A percentile compares a stretch with the other conserved stretches of the same genome.
These are phyloP conservation scores for Heliamphora exappendiculata DNA, from an alignment of 148 eudicot genomes.

Conservation along the genomic window DNA sequence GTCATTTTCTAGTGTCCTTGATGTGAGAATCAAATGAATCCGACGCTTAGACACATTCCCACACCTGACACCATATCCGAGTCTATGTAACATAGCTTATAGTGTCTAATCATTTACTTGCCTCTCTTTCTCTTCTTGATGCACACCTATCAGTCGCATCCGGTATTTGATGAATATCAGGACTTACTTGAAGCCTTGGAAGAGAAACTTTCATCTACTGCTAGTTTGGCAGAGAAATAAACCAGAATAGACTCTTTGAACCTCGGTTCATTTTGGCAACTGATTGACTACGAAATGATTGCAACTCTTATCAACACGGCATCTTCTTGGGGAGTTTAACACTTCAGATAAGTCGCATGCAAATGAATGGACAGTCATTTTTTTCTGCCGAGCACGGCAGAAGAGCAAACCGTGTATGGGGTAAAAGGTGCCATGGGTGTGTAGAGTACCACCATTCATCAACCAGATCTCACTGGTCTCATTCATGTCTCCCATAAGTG, in stretches of 20 bases:
- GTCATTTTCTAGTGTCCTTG: no score
- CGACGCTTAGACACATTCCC: no score
- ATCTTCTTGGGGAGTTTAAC: neutral
- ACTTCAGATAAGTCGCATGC: neutral
- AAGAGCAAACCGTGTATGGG: neutral
- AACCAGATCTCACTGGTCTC: no score
- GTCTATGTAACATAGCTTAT: no score
- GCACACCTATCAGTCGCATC: conserved; percentile 12
- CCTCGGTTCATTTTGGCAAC: neutral
- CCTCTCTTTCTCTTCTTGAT: neutral
- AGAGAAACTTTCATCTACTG: conserved; percentile 32
- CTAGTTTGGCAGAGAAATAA: conserved; percentile 20
- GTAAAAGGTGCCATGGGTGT: neutral
- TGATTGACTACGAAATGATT: neutral
- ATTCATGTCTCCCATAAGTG: neutral
- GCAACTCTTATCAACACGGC: neutral
- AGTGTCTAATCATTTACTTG: neutral
- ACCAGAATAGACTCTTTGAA: neutral
- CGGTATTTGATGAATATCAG: conserved; percentile 12
- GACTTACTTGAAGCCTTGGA: conserved; percentile 21
- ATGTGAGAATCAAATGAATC: no score
- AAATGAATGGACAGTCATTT: conserved; percentile 6
- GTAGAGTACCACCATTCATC: no score
- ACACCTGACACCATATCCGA: no score
- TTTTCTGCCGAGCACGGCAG: neutral